Evolutionary conservation across 176 grass and related monocot genomes (phyloP).

Genomic region (Aegilops tauschii): DNA sequence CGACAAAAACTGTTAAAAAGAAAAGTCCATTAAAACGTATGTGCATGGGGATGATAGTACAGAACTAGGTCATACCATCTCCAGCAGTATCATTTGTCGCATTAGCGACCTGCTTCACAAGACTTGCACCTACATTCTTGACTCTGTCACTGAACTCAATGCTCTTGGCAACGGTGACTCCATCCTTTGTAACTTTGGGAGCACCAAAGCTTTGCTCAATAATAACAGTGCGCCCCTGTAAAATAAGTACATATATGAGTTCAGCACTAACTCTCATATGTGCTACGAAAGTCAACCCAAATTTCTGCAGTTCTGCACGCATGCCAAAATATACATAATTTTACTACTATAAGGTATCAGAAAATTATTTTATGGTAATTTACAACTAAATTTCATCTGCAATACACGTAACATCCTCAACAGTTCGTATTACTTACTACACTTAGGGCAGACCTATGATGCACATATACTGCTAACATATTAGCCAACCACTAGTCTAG

Average conservation of each 20-base stretch:
- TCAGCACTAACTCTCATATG: not conserved
- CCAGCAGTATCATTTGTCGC: slow-evolving; percentile 73
- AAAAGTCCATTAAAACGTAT: not conserved
- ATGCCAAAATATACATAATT: not conserved
- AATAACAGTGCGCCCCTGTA: slow-evolving; percentile 66
- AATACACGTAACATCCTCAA: not conserved
- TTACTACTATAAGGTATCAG: too few relatives aligned
- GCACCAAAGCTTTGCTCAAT: slow-evolving; percentile 86
- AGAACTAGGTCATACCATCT: slow-evolving; percentile 53
- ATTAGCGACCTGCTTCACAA: slow-evolving; percentile 85
- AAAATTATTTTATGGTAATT: not conserved
- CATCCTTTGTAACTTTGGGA: slow-evolving; percentile 81
- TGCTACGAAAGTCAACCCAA: not conserved
- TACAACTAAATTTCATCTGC: not conserved
- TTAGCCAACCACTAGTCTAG: not conserved
- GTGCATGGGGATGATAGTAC: not conserved
- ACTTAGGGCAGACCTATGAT: not conserved
- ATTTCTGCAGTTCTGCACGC: not conserved
- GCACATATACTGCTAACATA: not conserved
- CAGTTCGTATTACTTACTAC: not conserved
- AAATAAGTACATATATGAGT: not conserved
- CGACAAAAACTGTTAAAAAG: not conserved
- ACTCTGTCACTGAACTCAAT: slow-evolving; percentile 75
- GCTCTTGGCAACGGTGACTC: slow-evolving; percentile 81
- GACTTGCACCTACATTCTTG: slow-evolving; percentile 74